phyloP scores from a whole-genome alignment of 2,329 filamentous ascomycete species.

The Arachnomyces sp. region DNA sequence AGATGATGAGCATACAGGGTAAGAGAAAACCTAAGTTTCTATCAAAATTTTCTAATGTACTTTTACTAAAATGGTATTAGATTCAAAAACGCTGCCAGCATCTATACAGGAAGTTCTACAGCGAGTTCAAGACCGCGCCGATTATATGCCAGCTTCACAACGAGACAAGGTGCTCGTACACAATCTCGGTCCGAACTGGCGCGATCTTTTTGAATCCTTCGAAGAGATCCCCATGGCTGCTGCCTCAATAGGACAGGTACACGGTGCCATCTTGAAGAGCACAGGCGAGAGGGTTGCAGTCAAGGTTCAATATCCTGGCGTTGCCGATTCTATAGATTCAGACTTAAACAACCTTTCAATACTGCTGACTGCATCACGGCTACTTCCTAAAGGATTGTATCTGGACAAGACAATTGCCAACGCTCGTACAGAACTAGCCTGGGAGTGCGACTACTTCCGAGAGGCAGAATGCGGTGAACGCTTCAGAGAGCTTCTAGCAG shows the following conservation, averaged over 20 bases:
- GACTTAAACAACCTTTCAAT: slow-evolving; percentile 90
- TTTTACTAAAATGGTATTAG: slow-evolving; percentile 31
- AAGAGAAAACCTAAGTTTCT: slow-evolving; percentile 8
- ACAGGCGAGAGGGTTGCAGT: slow-evolving; percentile 75
- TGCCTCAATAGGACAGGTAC: slow-evolving; percentile 94
- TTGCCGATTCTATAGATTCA: slow-evolving; percentile 91
- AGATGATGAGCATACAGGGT: slow-evolving; percentile 95
- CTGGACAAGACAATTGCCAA: slow-evolving; percentile 97
- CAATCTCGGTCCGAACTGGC: slow-evolving; percentile 79
- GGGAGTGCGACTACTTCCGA: slow-evolving; percentile 93
- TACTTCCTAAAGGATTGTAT: slow-evolving; percentile 86
- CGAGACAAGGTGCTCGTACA: slow-evolving; percentile 71
- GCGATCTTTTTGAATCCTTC: slow-evolving; percentile 73
- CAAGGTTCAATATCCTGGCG: slow-evolving; percentile 95
- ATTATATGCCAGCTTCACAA: slow-evolving; percentile 96
- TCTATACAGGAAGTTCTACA: slow-evolving; percentile 85
- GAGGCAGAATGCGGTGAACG: slow-evolving; percentile 74
- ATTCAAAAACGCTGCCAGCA: slow-evolving; percentile 85
- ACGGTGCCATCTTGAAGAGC: slow-evolving; percentile 71
- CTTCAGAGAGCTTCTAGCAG: slow-evolving; percentile 69
- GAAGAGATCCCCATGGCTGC: slow-evolving; percentile 89
- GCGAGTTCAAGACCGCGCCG: slow-evolving; percentile 88
- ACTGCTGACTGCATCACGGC: slow-evolving; percentile 78
- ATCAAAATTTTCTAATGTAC: background rate
- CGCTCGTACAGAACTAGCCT: slow-evolving; percentile 80